A percentile compares a stretch with the other conserved stretches of the same genome.
These are phyloP conservation scores for Corymbia citriodora DNA, from an alignment of 441 rosid species.

Conservation along the genomic window DNA sequence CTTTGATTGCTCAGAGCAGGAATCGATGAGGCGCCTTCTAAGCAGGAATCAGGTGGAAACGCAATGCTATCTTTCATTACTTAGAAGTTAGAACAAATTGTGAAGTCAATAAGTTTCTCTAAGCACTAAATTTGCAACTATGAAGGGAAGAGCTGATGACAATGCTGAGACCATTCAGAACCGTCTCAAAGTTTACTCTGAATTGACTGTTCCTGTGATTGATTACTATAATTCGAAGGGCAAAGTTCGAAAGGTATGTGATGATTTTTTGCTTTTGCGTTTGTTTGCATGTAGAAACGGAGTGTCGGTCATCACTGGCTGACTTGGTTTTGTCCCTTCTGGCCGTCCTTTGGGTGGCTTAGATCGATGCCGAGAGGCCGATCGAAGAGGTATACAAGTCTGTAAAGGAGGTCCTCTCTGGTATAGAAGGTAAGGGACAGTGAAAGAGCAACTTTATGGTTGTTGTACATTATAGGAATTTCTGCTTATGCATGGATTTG, in stretches of 20 bases:
- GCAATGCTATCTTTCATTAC: neutral
- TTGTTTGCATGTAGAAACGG: neutral
- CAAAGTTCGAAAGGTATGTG: slow-evolving; percentile 35
- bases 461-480: neutral
- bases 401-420: slow-evolving; percentile 13
- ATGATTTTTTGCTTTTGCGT: neutral
- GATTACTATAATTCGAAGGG: slow-evolving; percentile 39
- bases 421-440: neutral
- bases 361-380: slow-evolving; percentile 43
- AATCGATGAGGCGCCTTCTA: slow-evolving; percentile 38
- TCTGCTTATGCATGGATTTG: neutral
- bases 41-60: slow-evolving; percentile 37
- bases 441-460: neutral
- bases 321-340: neutral
- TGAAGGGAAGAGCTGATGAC: slow-evolving; percentile 53
- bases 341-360: neutral
- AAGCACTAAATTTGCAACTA: neutral
- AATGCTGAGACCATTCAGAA: slow-evolving; percentile 42
- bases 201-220: slow-evolving; percentile 42
- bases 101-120: neutral
- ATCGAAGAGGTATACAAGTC: slow-evolving; percentile 30
- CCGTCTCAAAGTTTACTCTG: slow-evolving; percentile 40
- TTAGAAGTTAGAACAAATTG: neutral
- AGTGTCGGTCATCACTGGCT: neutral
- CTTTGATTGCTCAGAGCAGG: slow-evolving; percentile 49